Conservation (phyloP, 768 basidiomycete species). For the Tricholoma saponaceum region DNA sequence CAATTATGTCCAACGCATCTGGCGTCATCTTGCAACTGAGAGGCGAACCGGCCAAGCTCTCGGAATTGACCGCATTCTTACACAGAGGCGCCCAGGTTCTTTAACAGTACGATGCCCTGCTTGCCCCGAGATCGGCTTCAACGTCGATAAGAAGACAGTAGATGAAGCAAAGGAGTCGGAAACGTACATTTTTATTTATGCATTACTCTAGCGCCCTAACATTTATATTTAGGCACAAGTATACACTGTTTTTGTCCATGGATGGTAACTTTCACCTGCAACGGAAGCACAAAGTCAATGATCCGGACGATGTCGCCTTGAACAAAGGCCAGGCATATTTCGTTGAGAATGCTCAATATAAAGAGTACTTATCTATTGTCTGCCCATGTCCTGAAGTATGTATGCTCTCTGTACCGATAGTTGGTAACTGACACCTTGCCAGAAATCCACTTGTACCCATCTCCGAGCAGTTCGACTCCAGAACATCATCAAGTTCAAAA, state of each 20-base stretch:
- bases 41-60: slow-evolving; percentile 20
- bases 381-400: background rate
- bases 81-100: slow-evolving; percentile 7
- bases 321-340: slow-evolving; percentile 23
- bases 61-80: slow-evolving; percentile 12
- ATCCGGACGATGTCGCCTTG: slow-evolving; percentile 25
- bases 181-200: slow-evolving; percentile 9
- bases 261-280: slow-evolving; percentile 26
- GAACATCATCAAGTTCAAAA: slow-evolving; percentile 23
- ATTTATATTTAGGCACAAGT: slow-evolving; percentile 16
- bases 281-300: slow-evolving; percentile 20
- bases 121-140: slow-evolving; percentile 25
- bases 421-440: background rate
- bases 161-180: slow-evolving; percentile 11
- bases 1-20: slow-evolving; percentile 17
- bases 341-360: too few species aligned
- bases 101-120: slow-evolving; percentile 18
- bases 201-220: background rate
- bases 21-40: slow-evolving; percentile 13
- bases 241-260: slow-evolving; percentile 20
- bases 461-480: slow-evolving; percentile 22
- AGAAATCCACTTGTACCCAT: slow-evolving; percentile 21
- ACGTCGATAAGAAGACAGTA: slow-evolving; percentile 18
- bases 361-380: slow-evolving; percentile 12
- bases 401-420: background rate